These are phyloP conservation scores for Boletus sp. DNA, from an alignment of 768 basidiomycete genomes.

Conservation along the genomic window DNA sequence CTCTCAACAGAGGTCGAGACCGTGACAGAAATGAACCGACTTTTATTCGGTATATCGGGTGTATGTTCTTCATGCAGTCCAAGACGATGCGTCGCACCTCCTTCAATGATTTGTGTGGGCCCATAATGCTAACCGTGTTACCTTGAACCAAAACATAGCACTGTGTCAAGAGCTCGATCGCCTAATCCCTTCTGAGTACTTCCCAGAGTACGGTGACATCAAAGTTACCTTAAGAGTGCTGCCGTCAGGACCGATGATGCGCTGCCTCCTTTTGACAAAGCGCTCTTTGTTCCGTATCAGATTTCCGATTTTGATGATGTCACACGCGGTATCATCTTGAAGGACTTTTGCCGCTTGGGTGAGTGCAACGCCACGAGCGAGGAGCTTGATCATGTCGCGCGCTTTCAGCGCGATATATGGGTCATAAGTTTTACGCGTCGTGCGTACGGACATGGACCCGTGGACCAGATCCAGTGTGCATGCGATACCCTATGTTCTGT, in stretches of 20 bases:
- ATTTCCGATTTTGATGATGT: conserved; percentile 97
- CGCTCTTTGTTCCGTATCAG: conserved; percentile 93
- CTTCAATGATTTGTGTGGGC: conserved; percentile 90
- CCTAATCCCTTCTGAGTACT: conserved; percentile 47
- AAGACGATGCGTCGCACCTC: conserved; percentile 95
- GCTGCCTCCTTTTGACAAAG: conserved; percentile 92
- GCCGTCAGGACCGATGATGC: conserved; percentile 96
- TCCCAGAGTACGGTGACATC: not conserved
- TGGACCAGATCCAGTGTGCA: conserved; percentile 94
- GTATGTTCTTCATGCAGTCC: conserved; percentile 99
- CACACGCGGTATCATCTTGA: conserved; percentile 86
- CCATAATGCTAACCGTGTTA: conserved; percentile 97
- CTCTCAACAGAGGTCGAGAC: not conserved
- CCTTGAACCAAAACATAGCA: conserved; percentile 99
- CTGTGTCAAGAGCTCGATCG: conserved; percentile 92
- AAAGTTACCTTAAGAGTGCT: conserved; percentile 85
- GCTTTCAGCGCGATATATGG: conserved; percentile 96
- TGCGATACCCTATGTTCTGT: conserved; percentile 62
- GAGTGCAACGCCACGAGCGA: conserved; percentile 87
- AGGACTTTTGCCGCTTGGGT: conserved; percentile 86
- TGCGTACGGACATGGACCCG: conserved; percentile 95
- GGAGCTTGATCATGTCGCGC: conserved; percentile 90
- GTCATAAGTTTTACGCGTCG: conserved; percentile 95
- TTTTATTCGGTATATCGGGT: conserved; percentile 99
- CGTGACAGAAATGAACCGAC: conserved; percentile 35